A percentile compares a stretch with the other conserved stretches of the same genome.
phyloP scores from a whole-genome alignment of 140 eudicot genomes.

The Erigeron philadelphicus region DNA sequence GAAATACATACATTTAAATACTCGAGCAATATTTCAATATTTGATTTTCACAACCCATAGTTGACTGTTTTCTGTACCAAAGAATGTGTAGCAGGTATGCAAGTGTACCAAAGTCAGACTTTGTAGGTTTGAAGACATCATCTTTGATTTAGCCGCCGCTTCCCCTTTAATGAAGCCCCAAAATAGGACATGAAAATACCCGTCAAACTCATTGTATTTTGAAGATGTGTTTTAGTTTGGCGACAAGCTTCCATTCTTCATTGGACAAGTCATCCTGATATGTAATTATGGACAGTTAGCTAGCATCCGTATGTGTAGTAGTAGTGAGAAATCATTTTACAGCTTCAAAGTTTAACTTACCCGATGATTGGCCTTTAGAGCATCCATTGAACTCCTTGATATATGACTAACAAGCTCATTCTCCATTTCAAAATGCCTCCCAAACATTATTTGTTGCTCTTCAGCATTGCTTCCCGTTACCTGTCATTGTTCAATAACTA shows the following conservation, averaged over 20 bases:
- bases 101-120: conserved; percentile 31
- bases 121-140: too few species aligned
- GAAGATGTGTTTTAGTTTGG: conserved; percentile 68
- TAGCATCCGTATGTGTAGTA: not conserved
- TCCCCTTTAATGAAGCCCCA: too few species aligned
- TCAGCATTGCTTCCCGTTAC: conserved; percentile 73
- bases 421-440: conserved; percentile 79
- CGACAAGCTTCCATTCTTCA: conserved; percentile 69
- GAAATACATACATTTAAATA: not conserved
- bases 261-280: conserved; percentile 62
- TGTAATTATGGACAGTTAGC: not conserved
- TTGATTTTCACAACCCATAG: conserved; percentile 11
- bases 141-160: too few species aligned
- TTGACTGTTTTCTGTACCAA: conserved; percentile 1
- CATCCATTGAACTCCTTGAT: conserved; percentile 67
- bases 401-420: conserved; percentile 89
- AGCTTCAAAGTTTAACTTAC: conserved; percentile 24
- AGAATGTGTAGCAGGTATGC: not conserved
- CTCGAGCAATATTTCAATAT: too few species aligned
- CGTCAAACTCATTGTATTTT: conserved; percentile 52
- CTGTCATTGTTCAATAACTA: conserved; percentile 24
- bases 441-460: conserved; percentile 87
- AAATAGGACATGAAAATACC: not conserved
- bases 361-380: conserved; percentile 67
- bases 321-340: not conserved